A percentile compares a stretch with the other conserved stretches of the same genome.
phyloP scores from a whole-genome alignment of 441 rosid species.

The Gossypium schwendimanii region DNA sequence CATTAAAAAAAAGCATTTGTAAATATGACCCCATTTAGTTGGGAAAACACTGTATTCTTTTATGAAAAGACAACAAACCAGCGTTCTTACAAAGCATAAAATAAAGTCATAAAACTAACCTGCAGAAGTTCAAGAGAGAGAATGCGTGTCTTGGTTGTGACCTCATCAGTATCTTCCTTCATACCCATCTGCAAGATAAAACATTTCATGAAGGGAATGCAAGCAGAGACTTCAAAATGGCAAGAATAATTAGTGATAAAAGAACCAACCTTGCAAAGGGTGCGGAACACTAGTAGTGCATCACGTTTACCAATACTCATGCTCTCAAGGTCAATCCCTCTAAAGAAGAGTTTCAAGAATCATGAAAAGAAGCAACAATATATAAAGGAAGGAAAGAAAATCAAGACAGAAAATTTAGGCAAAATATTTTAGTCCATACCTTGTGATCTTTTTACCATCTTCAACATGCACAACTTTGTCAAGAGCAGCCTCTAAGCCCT shows the following conservation, averaged over 20 bases:
- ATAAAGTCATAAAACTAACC: slow-evolving; percentile 38
- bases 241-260: slow-evolving; percentile 12
- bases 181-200: slow-evolving; percentile 75
- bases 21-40: background rate
- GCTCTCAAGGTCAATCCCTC: slow-evolving; percentile 95
- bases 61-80: slow-evolving; percentile 11
- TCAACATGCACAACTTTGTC: slow-evolving; percentile 96
- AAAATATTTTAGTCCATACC: slow-evolving; percentile 42
- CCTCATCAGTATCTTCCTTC: slow-evolving; percentile 98
- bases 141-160: slow-evolving; percentile 85
- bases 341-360: slow-evolving; percentile 22
- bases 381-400: slow-evolving; percentile 16
- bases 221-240: slow-evolving; percentile 20
- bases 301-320: slow-evolving; percentile 92
- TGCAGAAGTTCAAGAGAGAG: slow-evolving; percentile 98
- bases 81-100: background rate
- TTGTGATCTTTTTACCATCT: slow-evolving; percentile 88
- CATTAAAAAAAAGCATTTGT: background rate
- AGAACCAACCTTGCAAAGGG: slow-evolving; percentile 92
- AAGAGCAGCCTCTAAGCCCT: slow-evolving; percentile 99
- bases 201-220: slow-evolving; percentile 12
- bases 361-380: slow-evolving; percentile 7
- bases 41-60: background rate
- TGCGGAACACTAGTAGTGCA: slow-evolving; percentile 93
- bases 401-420: slow-evolving; percentile 2